Conservation (phyloP, 2,329 filamentous ascomycete genomes). For the Fusarium illudens region DNA sequence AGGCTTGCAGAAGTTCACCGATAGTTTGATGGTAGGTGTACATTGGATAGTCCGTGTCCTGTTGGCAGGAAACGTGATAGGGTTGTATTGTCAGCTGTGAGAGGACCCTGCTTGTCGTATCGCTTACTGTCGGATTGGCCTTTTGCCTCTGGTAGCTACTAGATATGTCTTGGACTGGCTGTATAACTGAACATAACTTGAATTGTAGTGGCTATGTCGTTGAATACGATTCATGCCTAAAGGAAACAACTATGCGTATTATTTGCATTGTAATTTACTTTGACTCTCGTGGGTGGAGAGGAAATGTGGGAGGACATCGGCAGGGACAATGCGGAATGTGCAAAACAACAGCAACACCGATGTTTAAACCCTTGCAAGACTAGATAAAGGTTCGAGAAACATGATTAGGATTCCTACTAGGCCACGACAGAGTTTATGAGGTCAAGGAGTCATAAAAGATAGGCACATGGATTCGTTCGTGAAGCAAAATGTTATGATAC, state of each 20-base stretch:
- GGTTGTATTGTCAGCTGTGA: not conserved
- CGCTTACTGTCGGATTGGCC: not conserved
- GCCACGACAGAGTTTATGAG: not conserved
- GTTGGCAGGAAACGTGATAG: not conserved
- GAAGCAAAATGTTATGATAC: not conserved
- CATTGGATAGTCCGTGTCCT: not conserved
- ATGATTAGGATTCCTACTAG: not conserved
- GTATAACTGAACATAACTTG: not conserved
- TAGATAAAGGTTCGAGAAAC: too few relatives aligned
- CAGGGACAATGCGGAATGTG: too few relatives aligned
- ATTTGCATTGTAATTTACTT: too few relatives aligned
- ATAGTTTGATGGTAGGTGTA: not conserved
- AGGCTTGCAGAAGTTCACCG: not conserved
- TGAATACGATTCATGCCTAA: not conserved
- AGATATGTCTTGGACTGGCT: not conserved
- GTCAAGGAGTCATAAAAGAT: not conserved
- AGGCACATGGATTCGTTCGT: not conserved
- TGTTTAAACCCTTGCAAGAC: too few relatives aligned
- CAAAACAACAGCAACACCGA: too few relatives aligned
- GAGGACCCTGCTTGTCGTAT: not conserved
- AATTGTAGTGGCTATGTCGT: not conserved
- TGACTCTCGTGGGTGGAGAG: too few relatives aligned
- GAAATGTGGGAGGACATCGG: too few relatives aligned
- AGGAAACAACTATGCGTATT: fast-evolving
- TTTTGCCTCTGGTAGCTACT: not conserved